These are phyloP conservation scores for Saccharomyces hybrid DNA, from an alignment of 1,139 yeast genomes.

Conservation along the genomic window DNA sequence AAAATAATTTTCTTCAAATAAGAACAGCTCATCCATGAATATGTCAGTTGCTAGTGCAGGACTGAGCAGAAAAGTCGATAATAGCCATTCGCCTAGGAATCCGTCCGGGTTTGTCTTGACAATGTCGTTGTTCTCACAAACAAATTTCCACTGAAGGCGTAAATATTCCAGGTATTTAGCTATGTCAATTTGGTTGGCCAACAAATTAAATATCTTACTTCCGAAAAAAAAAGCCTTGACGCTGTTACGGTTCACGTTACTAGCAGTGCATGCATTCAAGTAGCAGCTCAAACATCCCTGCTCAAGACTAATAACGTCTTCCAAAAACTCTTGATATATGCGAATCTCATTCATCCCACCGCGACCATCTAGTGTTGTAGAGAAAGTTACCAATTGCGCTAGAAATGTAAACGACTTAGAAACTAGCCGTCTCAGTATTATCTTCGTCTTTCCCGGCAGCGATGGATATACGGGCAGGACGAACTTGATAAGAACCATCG, in stretches of 20 bases:
- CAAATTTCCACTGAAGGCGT: conserved; percentile 23
- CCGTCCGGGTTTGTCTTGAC: not conserved
- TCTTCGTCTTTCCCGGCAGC: conserved; percentile 6
- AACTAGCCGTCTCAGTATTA: conserved; percentile 7
- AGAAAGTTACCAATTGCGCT: conserved; percentile 12
- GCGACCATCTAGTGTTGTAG: not conserved
- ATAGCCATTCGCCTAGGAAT: conserved; percentile 14
- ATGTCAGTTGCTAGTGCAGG: conserved; percentile 22
- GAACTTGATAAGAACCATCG: conserved; percentile 17
- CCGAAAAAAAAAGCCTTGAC: conserved; percentile 32
- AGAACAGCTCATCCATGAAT: conserved; percentile 22
- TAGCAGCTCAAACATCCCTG: conserved; percentile 11
- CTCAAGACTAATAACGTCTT: conserved; percentile 10
- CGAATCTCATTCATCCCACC: conserved; percentile 7
- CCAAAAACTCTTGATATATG: conserved; percentile 14
- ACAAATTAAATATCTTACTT: conserved; percentile 30
- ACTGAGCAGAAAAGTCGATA: conserved; percentile 27
- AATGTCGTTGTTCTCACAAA: conserved; percentile 8
- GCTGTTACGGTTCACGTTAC: conserved; percentile 16
- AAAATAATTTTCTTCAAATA: conserved; percentile 12
- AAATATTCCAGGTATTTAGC: conserved; percentile 23
- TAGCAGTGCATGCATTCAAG: not conserved
- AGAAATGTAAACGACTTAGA: conserved; percentile 12
- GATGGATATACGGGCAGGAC: conserved; percentile 23
- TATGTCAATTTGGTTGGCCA: conserved; percentile 23